Evolutionary conservation across 2,329 filamentous ascomycete species (phyloP).

Genomic region (Macrophomina phaseolina): DNA sequence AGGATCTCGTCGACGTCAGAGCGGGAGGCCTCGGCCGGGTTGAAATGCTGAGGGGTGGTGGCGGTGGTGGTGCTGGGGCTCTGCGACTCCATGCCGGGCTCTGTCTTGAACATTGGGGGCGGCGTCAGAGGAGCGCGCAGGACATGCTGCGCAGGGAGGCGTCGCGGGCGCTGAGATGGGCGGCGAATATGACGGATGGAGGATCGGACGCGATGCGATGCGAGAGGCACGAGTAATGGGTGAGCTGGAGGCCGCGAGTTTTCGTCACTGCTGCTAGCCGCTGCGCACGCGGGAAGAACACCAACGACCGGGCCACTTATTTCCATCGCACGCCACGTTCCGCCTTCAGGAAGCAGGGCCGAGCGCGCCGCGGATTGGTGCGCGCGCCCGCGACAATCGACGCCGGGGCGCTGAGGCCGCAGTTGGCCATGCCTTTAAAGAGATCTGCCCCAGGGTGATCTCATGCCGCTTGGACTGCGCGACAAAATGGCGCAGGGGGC

Average conservation of each 20-base stretch:
- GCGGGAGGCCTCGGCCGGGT: conserved; percentile 42
- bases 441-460: conserved; percentile 19
- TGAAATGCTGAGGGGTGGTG: conserved; percentile 10
- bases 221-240: conserved; percentile 18
- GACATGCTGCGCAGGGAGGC: conserved; percentile 16
- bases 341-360: neutral
- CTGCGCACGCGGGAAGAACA: conserved; percentile 14
- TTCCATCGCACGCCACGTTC: conserved; percentile 13
- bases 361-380: conserved; percentile 12
- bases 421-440: neutral
- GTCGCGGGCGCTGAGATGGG: neutral
- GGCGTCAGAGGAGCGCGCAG: conserved; percentile 9
- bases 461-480: conserved; percentile 11
- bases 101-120: conserved; percentile 14
- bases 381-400: conserved; percentile 14
- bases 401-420: conserved; percentile 21
- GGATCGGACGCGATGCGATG: conserved; percentile 4
- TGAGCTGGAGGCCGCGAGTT: neutral
- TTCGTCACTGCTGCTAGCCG: conserved; percentile 22
- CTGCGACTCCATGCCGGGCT: conserved; percentile 27
- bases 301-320: conserved; percentile 18
- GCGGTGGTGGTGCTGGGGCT: conserved; percentile 23
- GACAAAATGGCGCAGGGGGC: conserved; percentile 26
- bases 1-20: conserved; percentile 57
- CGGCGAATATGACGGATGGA: neutral